Percentiles rank a stretch among this genome's conserved stretches.
Evolutionary conservation across 1,139 yeast species (phyloP).

Genomic region (Suhomyces chickasaworum): DNA sequence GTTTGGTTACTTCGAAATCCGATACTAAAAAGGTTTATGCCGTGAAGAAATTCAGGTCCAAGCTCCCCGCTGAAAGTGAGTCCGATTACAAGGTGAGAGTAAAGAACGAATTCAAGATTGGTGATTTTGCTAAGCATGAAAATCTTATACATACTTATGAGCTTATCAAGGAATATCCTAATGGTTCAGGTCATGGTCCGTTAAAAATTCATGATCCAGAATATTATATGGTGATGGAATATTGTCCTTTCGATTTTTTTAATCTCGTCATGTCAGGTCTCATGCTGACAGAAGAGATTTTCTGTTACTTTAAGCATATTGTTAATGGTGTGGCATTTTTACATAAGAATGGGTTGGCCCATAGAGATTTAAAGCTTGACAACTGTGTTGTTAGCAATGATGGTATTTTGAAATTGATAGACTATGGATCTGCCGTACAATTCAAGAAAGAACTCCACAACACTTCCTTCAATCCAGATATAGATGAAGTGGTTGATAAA

Average conservation of each 20-base stretch:
- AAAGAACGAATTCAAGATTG: constrained; percentile 66
- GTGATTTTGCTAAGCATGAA: constrained; percentile 60
- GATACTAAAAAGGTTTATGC: constrained; percentile 58
- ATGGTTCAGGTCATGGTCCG: constrained; percentile 19
- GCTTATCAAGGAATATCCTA: constrained; percentile 49
- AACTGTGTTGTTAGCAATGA: constrained; percentile 67
- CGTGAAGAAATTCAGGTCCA: constrained; percentile 66
- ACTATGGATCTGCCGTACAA: constrained; percentile 76
- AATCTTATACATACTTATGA: constrained; percentile 68
- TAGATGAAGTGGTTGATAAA: constrained; percentile 24
- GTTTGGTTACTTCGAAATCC: constrained; percentile 50
- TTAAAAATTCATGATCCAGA: constrained; percentile 30
- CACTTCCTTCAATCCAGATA: constrained; percentile 12
- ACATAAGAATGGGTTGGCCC: constrained; percentile 72
- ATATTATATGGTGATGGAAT: constrained; percentile 72
- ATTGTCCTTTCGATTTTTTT: constrained; percentile 73
- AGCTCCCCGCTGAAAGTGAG: constrained; percentile 53
- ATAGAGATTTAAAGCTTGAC: constrained; percentile 74
- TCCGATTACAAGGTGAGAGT: constrained; percentile 62
- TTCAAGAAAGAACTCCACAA: constrained; percentile 41
- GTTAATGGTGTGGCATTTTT: constrained; percentile 60
- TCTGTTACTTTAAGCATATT: constrained; percentile 71
- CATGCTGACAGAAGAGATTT: constrained; percentile 58
- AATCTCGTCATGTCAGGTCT: constrained; percentile 75
- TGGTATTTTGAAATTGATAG: constrained; percentile 71